phyloP scores from a whole-genome alignment of 2,329 filamentous ascomycete genomes.

The Diplodia scrobiculata region DNA sequence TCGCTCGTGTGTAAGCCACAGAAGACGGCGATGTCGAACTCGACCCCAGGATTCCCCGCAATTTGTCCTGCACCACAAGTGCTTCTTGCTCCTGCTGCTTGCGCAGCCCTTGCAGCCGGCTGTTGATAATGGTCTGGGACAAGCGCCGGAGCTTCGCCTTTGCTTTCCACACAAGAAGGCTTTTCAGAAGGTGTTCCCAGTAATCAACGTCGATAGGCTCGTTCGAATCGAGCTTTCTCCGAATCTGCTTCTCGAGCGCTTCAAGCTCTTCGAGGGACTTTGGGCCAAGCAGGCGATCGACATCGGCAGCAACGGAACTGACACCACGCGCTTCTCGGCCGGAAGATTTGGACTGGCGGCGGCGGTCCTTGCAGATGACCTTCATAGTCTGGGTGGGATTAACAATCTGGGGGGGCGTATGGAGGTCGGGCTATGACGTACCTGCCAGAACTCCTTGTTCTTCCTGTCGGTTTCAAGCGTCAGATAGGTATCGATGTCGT shows the following conservation, averaged over 20 bases:
- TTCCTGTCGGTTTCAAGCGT: constrained; percentile 74
- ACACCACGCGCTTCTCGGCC: constrained; percentile 72
- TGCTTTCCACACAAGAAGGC: constrained; percentile 86
- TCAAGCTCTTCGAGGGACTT: constrained; percentile 88
- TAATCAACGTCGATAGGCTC: constrained; percentile 96
- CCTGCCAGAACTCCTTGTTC: constrained; percentile 86
- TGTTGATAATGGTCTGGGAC: constrained; percentile 72
- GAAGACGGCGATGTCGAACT: background rate
- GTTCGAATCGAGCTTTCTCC: constrained; percentile 79
- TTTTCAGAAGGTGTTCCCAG: constrained; percentile 89
- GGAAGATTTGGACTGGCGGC: constrained; percentile 64
- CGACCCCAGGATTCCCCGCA: constrained; percentile 36
- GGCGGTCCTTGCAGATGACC: constrained; percentile 76
- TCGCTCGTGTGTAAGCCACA: constrained; percentile 28
- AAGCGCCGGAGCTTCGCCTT: constrained; percentile 80
- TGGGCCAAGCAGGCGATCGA: constrained; percentile 81
- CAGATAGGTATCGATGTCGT: constrained; percentile 78
- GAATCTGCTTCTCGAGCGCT: constrained; percentile 82
- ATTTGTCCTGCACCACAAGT: constrained; percentile 55
- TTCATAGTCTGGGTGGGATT: constrained; percentile 66
- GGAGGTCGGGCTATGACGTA: constrained; percentile 40
- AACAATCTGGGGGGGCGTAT: constrained; percentile 27
- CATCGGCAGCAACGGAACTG: constrained; percentile 79
- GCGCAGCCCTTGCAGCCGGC: constrained; percentile 66
- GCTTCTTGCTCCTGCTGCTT: constrained; percentile 70